Base-by-base conservation (phyloP, 1,284 basidiomycete genomes). In the Quambalaria eucalypti region DNA sequence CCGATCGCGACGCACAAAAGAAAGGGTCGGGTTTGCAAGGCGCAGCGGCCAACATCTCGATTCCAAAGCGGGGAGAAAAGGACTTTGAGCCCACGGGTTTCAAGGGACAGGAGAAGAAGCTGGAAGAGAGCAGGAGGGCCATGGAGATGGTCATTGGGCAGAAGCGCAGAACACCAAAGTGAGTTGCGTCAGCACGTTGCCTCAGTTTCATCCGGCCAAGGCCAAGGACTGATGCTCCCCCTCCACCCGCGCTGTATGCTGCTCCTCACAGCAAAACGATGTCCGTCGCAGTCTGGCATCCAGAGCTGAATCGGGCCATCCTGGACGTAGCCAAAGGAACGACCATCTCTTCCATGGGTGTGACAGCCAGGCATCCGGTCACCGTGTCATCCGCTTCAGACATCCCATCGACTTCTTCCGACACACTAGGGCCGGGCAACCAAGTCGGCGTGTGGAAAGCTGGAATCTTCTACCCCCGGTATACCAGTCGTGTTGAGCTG, bases 81-180 rank as follows among this genome's bases (percentile, higher is more conserved):
- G 71, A 72, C 66, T 97, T 92, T 66, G 92, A 97, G 76, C 93
- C 93, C 2, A 77, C 81, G 64, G 77, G 69, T 56, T 60, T 78
- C 72, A 64, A 81, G 52, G 81, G 83, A 42, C 82, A 87, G 55
- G 82, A 84, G 19, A 88, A 89, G 48, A 85, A 85, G 54, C 79
- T 93, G n/a, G 88, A 92, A 63, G 78, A 83, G 25, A 85, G 88
- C 75, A 80, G 91, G 50, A 79, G 82, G 54, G 90, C 91, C 8
- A 89, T 95, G 85, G 85, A 91, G 58, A 83, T 85, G 39, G 85
- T 89, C 0, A 77, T 96, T 46, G 80, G 82, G 33, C 83, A 85
- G 3, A 82, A 83, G 10, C 81, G 90, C 48, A 85, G 84, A 2
- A 86, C 84, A 26, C 84, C 85, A 2, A 86, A 82, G 89, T 87